These are phyloP conservation scores for Kwoniella sp. DNA, from an alignment of 768 basidiomycete species.

Conservation along the genomic window DNA sequence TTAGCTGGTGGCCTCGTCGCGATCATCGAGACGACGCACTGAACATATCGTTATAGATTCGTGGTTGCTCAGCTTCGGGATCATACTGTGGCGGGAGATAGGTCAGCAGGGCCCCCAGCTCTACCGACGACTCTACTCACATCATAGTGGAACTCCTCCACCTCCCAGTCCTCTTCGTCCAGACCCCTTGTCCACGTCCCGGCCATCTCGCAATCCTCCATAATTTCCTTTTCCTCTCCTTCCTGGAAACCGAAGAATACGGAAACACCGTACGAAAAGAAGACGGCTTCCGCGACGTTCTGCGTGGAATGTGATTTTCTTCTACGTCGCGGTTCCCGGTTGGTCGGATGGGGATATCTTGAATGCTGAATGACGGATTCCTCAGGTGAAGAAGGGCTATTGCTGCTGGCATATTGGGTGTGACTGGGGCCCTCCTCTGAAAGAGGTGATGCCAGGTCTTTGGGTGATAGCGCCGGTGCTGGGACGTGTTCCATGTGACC, in stretches of 20 bases:
- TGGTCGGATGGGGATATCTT: slow-evolving; percentile 49
- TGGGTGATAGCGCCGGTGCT: slow-evolving; percentile 27
- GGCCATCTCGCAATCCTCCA: slow-evolving; percentile 76
- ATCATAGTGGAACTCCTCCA: slow-evolving; percentile 86
- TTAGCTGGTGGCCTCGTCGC: background rate
- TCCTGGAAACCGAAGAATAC: slow-evolving; percentile 88
- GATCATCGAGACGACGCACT: slow-evolving; percentile 57
- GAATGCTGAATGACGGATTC: background rate
- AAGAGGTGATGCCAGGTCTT: slow-evolving; percentile 18
- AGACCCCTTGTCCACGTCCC: slow-evolving; percentile 64
- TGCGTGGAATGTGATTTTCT: slow-evolving; percentile 26
- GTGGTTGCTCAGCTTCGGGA: slow-evolving; percentile 72
- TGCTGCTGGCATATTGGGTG: background rate
- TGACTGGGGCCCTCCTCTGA: background rate
- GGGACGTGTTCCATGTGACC: slow-evolving; percentile 34
- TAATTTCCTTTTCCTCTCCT: slow-evolving; percentile 68
- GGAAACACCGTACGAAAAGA: slow-evolving; percentile 68
- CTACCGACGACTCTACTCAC: slow-evolving; percentile 57
- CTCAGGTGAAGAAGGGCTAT: background rate
- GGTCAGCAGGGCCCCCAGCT: slow-evolving; percentile 1
- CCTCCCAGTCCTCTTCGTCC: slow-evolving; percentile 73
- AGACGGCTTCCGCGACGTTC: slow-evolving; percentile 51
- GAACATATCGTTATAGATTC: slow-evolving; percentile 95
- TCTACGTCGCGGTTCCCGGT: slow-evolving; percentile 56
- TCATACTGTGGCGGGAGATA: slow-evolving; percentile 61